Conservation (phyloP, 495 filamentous ascomycete genomes). For the Xanthoparmelia taractica region DNA sequence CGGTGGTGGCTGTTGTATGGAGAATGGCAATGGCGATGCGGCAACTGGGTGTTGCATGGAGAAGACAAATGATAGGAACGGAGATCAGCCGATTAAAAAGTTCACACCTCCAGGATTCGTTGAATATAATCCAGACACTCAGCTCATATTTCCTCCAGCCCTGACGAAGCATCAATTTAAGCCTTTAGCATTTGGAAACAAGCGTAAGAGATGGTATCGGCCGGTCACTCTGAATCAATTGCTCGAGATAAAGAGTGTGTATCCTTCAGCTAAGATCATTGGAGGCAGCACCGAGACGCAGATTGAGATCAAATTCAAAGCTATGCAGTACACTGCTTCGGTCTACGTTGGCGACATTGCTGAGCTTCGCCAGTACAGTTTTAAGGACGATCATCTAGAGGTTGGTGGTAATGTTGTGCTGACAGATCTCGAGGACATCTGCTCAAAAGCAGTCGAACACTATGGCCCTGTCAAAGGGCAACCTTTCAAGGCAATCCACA, state of each 20-base stretch:
- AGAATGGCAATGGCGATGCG: constrained; percentile 35
- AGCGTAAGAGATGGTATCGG: constrained; percentile 87
- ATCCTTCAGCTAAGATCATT: constrained; percentile 86
- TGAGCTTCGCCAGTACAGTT: constrained; percentile 70
- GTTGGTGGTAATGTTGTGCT: constrained; percentile 88
- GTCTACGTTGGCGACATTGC: constrained; percentile 91
- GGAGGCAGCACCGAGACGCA: constrained; percentile 95
- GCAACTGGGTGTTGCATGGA: constrained; percentile 53
- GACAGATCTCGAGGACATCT: constrained; percentile 47
- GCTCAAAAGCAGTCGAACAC: constrained; percentile 65
- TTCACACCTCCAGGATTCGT: constrained; percentile 84
- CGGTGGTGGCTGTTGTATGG: constrained; percentile 49
- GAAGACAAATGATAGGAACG: constrained; percentile 34
- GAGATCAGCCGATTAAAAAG: constrained; percentile 51
- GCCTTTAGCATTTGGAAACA: constrained; percentile 85
- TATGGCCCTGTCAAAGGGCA: constrained; percentile 70
- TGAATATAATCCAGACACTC: constrained; percentile 83
- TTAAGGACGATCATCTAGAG: constrained; percentile 73
- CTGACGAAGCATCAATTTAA: constrained; percentile 74
- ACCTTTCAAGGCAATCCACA: constrained; percentile 44
- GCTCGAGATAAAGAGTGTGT: constrained; percentile 77
- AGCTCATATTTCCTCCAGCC: constrained; percentile 87
- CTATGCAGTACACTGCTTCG: constrained; percentile 77
- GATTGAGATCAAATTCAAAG: constrained; percentile 98
- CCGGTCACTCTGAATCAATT: constrained; percentile 82